These are phyloP conservation scores for Trichoderma gracile DNA, from an alignment of 2,329 filamentous ascomycete species.

Conservation along the genomic window DNA sequence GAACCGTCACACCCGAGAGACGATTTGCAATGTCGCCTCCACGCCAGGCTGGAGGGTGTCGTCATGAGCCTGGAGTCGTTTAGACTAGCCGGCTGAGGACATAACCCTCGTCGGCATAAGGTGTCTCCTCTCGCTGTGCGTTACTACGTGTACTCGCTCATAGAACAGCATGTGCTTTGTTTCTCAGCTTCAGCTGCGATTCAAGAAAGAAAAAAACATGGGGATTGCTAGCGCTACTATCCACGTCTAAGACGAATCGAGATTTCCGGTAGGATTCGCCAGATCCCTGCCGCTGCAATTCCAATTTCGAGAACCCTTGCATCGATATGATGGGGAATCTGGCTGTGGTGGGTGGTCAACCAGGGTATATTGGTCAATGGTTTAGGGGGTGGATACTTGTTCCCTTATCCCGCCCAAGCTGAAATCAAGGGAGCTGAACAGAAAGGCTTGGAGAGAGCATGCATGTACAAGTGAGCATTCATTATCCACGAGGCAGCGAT, in stretches of 20 bases:
- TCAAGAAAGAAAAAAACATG: too few relatives aligned
- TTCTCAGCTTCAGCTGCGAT: background rate
- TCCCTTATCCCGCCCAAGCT: background rate
- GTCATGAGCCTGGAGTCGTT: background rate
- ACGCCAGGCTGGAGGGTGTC: background rate
- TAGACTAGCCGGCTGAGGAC: background rate
- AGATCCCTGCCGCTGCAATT: conserved; percentile 13
- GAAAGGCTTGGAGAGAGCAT: background rate
- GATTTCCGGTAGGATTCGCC: conserved; percentile 6
- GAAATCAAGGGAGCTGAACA: conserved; percentile 11
- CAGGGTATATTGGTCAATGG: background rate
- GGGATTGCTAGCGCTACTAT: background rate
- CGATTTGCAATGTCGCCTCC: background rate
- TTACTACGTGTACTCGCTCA: too few relatives aligned
- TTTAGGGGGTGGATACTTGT: background rate
- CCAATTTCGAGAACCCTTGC: conserved; percentile 16
- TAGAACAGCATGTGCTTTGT: background rate
- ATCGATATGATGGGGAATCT: background rate
- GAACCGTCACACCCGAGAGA: conserved; percentile 6
- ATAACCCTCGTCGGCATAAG: background rate
- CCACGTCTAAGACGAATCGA: conserved; percentile 4
- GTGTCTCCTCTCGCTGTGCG: background rate
- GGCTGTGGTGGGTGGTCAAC: background rate
- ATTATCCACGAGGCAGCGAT: background rate
- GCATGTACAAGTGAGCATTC: too few relatives aligned